Evolutionary conservation across 228 moss, liverwort and hornwort genomes (phyloP), one percentile per base, ranked within the genome.

Genomic region (Sphagnum magellanicum): DNA sequence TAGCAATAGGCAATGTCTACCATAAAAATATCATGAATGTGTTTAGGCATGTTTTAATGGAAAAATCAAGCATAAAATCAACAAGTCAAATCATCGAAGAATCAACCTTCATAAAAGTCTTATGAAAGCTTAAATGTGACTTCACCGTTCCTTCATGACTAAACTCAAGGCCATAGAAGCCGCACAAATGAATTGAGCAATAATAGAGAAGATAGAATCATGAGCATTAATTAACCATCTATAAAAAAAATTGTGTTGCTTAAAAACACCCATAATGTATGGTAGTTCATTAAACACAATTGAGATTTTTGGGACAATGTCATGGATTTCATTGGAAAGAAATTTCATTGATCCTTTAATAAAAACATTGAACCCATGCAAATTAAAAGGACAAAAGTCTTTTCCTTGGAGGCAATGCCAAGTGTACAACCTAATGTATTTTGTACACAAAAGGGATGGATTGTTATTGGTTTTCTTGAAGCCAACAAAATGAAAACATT

Each of bases 11-110:
- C 69, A 69, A 60, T 69, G 58, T 32, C 32, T 32, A 32, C 32
- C 32, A 32, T 32, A 32, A 32, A 32, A 32, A 32, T 32, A 32
- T 32, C 32, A 32, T 32, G 32, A 32, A 32, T 32, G 32, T 32
- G 32, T 0, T 32, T 32, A 32, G 32, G 32, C 32, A 32, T 32
- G 32, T 32, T 32, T 32, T 32, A 1, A 59, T 14, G 57, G 48
- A 59, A 6, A 58, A 48, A 11, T 69, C 59, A 70, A 61, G 50
- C 70, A 61, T 49, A 70, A 51, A 70, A 61, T 48, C 14, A 8
- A 60, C 50, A n/a, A 60, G 60, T 70, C 61, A 70, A 70, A 70
- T 59, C 60, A 7, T 48, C 50, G 6, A 57, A 13, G 68, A 69
- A 69, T 11, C 32, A 59, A 57, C 59, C 58, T 15, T 60, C 59